A percentile compares a stretch with the other conserved stretches of the same genome.
phyloP scores from a whole-genome alignment of 2,329 filamentous ascomycete genomes.

The Penicillium sp. region DNA sequence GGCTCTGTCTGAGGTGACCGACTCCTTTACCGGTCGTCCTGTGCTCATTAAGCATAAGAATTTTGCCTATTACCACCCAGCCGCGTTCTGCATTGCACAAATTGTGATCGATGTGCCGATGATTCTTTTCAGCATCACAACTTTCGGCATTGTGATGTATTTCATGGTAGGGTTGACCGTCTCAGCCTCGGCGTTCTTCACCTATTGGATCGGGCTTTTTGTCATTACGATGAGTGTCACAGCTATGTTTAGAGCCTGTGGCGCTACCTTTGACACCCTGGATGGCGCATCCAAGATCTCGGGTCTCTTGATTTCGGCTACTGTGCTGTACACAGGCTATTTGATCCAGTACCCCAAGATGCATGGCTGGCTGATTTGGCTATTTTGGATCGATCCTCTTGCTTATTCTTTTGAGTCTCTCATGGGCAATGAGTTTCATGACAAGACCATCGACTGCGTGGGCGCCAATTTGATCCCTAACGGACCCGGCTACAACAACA shows the following conservation, averaged over 20 bases:
- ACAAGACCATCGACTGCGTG: constrained; percentile 49
- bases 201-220: constrained; percentile 51
- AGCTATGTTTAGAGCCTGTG: constrained; percentile 47
- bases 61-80: constrained; percentile 60
- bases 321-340: constrained; percentile 56
- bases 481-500: constrained; percentile 37
- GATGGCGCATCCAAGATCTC: constrained; percentile 45
- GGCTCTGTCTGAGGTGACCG: constrained; percentile 53
- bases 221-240: constrained; percentile 47
- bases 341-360: constrained; percentile 55
- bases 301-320: constrained; percentile 39
- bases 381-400: constrained; percentile 59
- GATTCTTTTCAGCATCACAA: constrained; percentile 50
- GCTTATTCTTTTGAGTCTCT: constrained; percentile 63
- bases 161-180: constrained; percentile 52
- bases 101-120: constrained; percentile 53
- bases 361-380: constrained; percentile 58
- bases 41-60: constrained; percentile 63
- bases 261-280: constrained; percentile 43
- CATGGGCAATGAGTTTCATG: constrained; percentile 63
- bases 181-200: constrained; percentile 55
- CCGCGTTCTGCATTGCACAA: constrained; percentile 53
- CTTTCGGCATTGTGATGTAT: constrained; percentile 56
- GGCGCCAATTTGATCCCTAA: constrained; percentile 46
- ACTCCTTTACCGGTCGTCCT: constrained; percentile 57